phyloP scores from a whole-genome alignment of 306 rosid species.

The Vigna mungo region DNA sequence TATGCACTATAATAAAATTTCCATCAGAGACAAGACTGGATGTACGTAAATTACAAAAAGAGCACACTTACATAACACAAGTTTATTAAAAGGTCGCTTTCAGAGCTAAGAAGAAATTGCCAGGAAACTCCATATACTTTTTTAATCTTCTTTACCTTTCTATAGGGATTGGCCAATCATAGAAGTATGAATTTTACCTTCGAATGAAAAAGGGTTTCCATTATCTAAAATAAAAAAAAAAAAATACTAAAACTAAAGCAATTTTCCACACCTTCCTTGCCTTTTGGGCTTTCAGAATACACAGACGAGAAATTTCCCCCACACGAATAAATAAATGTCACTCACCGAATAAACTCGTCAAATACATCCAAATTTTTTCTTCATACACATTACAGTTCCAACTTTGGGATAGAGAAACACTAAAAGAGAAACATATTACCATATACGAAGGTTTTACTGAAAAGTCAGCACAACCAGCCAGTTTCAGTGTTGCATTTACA shows the following conservation, averaged over 20 bases:
- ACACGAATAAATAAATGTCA: neutral
- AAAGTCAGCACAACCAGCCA: conserved; percentile 33
- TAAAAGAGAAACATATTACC: neutral
- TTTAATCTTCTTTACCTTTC: neutral
- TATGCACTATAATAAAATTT: neutral
- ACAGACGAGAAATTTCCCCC: neutral
- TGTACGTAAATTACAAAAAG: neutral
- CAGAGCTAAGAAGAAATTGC: neutral
- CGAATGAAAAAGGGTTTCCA: neutral
- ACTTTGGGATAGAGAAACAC: conserved; percentile 7
- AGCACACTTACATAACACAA: neutral
- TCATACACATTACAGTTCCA: neutral
- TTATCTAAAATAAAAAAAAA: neutral
- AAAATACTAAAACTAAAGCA: neutral
- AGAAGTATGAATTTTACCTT: neutral
- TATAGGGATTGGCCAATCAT: neutral
- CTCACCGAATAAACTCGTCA: neutral
- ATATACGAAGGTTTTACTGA: conserved; percentile 28
- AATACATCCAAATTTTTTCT: conserved; percentile 15
- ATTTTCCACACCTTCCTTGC: neutral
- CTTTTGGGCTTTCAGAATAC: neutral
- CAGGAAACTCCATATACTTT: neutral
- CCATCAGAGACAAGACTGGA: neutral
- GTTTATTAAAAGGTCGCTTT: neutral
- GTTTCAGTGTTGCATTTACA: conserved; percentile 42